Evolutionary conservation across 768 basidiomycete genomes (phyloP).

Genomic region (Cantharellus cinnabarinus): DNA sequence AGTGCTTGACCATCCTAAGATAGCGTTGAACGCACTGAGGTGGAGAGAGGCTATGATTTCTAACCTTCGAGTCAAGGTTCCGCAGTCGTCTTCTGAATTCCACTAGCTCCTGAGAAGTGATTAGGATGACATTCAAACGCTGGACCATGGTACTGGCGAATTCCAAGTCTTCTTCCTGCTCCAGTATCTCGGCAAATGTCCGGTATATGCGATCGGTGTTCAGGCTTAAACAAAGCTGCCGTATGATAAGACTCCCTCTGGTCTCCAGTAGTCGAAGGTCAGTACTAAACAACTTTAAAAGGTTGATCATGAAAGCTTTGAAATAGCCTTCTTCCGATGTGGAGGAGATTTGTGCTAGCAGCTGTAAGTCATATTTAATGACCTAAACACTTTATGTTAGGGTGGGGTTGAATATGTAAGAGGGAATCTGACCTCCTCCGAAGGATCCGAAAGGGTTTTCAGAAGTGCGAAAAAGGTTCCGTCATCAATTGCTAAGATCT

Average conservation of each 20-base stretch:
- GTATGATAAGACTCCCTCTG: conserved; percentile 84
- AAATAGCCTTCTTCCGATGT: conserved; percentile 92
- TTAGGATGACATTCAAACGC: conserved; percentile 89
- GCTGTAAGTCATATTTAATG: conserved; percentile 87
- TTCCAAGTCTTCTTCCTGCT: conserved; percentile 97
- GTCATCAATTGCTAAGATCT: conserved; percentile 93
- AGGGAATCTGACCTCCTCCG: conserved; percentile 52
- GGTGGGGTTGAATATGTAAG: not conserved
- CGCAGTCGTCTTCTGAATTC: conserved; percentile 88
- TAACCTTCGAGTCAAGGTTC: conserved; percentile 76
- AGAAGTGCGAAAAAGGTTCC: conserved; percentile 90
- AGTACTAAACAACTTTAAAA: conserved; percentile 87
- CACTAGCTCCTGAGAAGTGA: conserved; percentile 86
- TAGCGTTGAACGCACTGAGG: not conserved
- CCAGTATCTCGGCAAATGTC: conserved; percentile 89
- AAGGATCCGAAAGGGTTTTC: conserved; percentile 89
- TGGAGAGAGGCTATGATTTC: not conserved
- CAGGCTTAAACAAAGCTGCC: conserved; percentile 81
- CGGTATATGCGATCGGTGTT: conserved; percentile 92
- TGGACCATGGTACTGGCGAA: conserved; percentile 96
- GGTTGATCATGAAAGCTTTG: conserved; percentile 84
- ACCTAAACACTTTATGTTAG: conserved; percentile 28
- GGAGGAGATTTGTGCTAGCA: conserved; percentile 91
- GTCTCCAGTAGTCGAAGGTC: conserved; percentile 78
- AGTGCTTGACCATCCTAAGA: conserved; percentile 88